These are phyloP conservation scores for Sclerotinia sclerotiorum DNA, from an alignment of 2,329 filamentous ascomycete genomes.

Conservation along the genomic window DNA sequence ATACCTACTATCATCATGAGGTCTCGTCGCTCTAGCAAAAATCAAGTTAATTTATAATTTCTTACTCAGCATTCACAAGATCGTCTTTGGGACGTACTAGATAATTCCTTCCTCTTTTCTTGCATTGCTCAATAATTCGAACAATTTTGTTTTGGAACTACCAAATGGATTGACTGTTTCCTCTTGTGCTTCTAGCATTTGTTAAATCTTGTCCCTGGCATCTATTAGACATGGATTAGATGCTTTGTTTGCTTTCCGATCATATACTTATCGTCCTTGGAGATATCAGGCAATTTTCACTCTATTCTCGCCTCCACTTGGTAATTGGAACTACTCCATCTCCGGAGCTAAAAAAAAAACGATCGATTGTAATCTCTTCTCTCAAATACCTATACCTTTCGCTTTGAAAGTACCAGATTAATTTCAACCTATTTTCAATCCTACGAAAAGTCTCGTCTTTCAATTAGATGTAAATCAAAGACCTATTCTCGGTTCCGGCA, in stretches of 20 bases:
- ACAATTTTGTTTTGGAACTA: not conserved
- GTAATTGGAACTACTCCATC: not conserved
- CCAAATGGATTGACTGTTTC: too few relatives aligned
- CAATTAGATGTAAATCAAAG: not conserved
- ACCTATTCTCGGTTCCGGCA: not conserved
- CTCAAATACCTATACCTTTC: not conserved
- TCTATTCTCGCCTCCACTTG: too few relatives aligned
- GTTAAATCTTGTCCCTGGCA: not conserved
- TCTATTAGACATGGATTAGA: not conserved
- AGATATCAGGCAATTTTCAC: not conserved
- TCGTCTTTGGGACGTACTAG: not conserved
- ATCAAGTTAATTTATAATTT: not conserved
- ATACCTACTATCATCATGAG: not conserved
- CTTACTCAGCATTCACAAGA: not conserved
- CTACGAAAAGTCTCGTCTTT: not conserved
- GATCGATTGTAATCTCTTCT: not conserved
- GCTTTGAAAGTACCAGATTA: not conserved
- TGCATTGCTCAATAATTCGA: too few relatives aligned
- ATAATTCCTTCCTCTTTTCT: not conserved
- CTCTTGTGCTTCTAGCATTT: too few relatives aligned
- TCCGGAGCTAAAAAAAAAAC: not conserved
- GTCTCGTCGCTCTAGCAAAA: not conserved
- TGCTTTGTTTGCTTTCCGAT: not conserved
- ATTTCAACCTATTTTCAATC: not conserved
- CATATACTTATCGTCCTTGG: not conserved